Base-by-base conservation (phyloP, 1,284 basidiomycete species). In the Mycena citricolor region DNA sequence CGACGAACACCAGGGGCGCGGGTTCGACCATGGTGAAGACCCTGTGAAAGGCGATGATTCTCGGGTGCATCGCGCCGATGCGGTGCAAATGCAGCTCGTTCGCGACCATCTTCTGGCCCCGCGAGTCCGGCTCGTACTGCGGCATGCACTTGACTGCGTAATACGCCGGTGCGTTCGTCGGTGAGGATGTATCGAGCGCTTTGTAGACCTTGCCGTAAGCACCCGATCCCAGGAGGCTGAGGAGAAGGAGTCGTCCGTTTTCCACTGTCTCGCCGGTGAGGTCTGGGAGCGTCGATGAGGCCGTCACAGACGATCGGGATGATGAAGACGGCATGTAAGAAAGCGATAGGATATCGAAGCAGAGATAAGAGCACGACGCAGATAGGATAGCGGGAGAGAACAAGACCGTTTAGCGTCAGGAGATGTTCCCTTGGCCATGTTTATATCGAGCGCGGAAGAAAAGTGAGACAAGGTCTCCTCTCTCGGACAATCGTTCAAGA, bases 31-130 rank as follows among this genome's bases (percentile, higher is more conserved):
- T 74, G 38, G 79, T 76, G 57, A 91, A 76, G 52, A 94, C 84
- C 55, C 86, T 85, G 69, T 95, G 86, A 42, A 97, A 77, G 25
- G 89, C 86, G 59, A 95, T 88, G 57, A 98, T 84, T 61, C 86
- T 86, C n/a, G 88, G 86, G 59, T 88, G 86, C 38, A 72, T 77
- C n/a, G 87, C 88, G 57, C 94, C 93, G 37, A 89, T 79, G 64
- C 92, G 88, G 65, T 88, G 85, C 20, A 97, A 85, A 23, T 82
- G 80, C 49, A 94, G 74, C 80, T 92, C 73, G 60, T 79, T 79
- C 72, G 86, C 76, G 62, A 86, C 85, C 29, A 84, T 68, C 56
- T 83, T 78, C 42, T 65, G 66, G 24, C 63, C 61, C 39, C 62
- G 58, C 24, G 67, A 65, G n/a, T 61, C 64, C 34, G 54, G 57